Base-by-base conservation (phyloP, 2,329 filamentous ascomycete species). In the Monascus ruber region DNA sequence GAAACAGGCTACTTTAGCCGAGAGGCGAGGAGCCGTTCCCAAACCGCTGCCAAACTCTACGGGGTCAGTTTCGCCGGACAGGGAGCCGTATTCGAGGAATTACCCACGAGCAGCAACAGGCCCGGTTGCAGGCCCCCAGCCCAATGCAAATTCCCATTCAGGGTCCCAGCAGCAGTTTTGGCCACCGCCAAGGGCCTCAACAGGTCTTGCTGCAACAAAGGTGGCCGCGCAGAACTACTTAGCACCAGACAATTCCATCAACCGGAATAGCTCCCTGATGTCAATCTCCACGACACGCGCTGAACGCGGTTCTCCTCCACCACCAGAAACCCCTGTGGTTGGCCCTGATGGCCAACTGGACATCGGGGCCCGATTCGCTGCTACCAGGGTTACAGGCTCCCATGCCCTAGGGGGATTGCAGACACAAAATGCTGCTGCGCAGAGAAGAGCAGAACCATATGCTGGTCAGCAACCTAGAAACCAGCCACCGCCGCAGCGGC, bases 241-340 rank as follows among this genome's bases (percentile, higher is more conserved):
- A 17, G 17, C 17, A 17, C 17, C 17, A 3, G 17, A 17, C 6
- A 62, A 58, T 26, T 70, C 72, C 1, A 70, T 81, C 44, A 79
- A 78, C 49, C 69, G 78, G 27, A 66, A 81, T 45, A 77, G 73
- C 52, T 95, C 89, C 2, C 94, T 85, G 5, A 87, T 89, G 9
- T 96, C 91, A 0, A 94, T 81, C 8, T 94, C 88, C 2, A 98
- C 91, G 1, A 95, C 89, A 2, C 79, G 85, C 47, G 91, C 91
- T 17, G 88, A 84, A 55, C 77, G 91, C 50, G 91, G 91, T 33
- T 96, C 89, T 26, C 91, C 91, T 4, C 89, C 91, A 4, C 91
- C 91, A 1, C 91, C 91, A 6, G 89, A 96, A 60, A 96, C 91
- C 0, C 86, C 91, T 27, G 74, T 89, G 44, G 74, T 83, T 26